Evolutionary conservation across 306 rosid genomes (phyloP).

Genomic region (Prunus mira): DNA sequence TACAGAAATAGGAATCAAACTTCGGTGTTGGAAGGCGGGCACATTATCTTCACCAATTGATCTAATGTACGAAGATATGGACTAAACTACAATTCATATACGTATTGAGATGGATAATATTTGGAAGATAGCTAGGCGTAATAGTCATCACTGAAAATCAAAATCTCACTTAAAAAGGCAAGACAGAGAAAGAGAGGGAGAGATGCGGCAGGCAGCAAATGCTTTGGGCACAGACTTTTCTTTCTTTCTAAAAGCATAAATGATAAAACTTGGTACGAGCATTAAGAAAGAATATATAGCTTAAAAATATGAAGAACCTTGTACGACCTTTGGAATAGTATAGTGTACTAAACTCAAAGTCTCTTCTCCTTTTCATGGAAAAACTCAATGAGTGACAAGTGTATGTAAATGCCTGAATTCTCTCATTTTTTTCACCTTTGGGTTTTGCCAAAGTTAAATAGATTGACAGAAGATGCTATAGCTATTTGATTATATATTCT

Average conservation of each 20-base stretch:
- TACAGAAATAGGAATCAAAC: no score
- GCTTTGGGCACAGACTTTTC: neutral
- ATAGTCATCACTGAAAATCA: no score
- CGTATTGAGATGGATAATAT: no score
- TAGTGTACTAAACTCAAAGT: neutral
- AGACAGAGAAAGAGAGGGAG: neutral
- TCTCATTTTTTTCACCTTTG: neutral
- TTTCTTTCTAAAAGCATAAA: neutral
- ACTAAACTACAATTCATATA: no score
- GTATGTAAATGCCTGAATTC: neutral
- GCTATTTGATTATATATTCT: neutral
- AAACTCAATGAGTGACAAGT: constrained; percentile 16
- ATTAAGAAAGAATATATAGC: constrained; percentile 6
- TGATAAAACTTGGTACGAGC: constrained; percentile 20
- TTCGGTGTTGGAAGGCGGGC: fast-evolving
- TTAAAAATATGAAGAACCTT: neutral
- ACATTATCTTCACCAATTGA: no score
- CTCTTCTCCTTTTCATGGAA: neutral
- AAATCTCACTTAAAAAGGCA: neutral
- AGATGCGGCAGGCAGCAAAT: constrained; percentile 17
- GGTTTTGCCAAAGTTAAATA: neutral
- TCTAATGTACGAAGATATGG: no score
- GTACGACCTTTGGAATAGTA: constrained; percentile 7
- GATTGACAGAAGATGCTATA: constrained; percentile 1
- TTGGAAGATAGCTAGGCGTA: no score